Base-by-base conservation (phyloP, 2,329 filamentous ascomycete genomes). In the Colletotrichum caudatum region DNA sequence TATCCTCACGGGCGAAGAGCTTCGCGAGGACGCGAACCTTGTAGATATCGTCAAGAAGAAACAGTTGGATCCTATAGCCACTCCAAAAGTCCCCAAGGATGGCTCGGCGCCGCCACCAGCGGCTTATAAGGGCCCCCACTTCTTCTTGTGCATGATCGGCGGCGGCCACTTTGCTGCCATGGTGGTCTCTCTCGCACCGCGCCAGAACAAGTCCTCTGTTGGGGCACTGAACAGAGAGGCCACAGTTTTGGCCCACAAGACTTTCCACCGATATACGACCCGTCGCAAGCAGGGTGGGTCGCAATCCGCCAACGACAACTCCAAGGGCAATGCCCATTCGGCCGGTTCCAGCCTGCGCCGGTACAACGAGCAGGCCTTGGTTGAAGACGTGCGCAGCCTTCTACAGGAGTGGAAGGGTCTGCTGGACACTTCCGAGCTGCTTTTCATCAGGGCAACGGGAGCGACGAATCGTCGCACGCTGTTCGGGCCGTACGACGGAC, bases 81-180 rank as follows among this genome's bases (percentile, higher is more conserved):
- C 81, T 67, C 86, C 81, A 41, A 88, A 88, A 72, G 83, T 87
- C 2, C 82, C 86, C 48, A 90, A 89, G 68, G 90, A 91, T 59
- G 89, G 90, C 2, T 83, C 85, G 20, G 58, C 57, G 16, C 69
- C 69, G 20, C 85, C 87, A 2, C 83, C 85, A 1, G 82, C 87
- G 12, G 84, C 85, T 4, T 89, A 92, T 78, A 89, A 90, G 33
- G 91, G 92, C 9, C 94, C 94, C 2, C 95, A 98, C 79, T 90
- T 97, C 61, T 98, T 99, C 79, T 88, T 99, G 59, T 98, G 95
- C 82, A 99, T 99, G 96, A 97, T 99, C 62, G 96, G 96, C 33
- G 96, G 96, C 71, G 96, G 96, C 0, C 96, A 99, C 80, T 99
- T 99, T 78, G 96, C 96, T 0, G 96, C 93, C 62, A 98, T 98